phyloP scores from a whole-genome alignment of 371 early-diverging fungal species.

The Apophysomyces sp. region DNA sequence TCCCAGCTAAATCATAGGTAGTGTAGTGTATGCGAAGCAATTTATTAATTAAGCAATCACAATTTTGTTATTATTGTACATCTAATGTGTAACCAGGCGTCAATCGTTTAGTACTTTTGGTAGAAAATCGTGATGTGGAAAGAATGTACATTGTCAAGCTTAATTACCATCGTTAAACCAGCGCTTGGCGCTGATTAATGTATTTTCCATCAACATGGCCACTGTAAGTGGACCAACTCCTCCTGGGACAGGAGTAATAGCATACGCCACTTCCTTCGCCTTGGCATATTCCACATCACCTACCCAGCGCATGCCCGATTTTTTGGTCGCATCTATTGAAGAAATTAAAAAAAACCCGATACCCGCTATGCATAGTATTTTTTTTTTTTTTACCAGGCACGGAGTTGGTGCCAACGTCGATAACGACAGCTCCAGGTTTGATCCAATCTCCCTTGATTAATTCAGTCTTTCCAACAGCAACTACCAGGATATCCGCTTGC shows the following conservation, averaged over 20 bases:
- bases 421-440: conserved; percentile 84
- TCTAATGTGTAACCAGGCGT: too few species aligned
- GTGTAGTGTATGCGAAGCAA: too few species aligned
- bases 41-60: too few species aligned
- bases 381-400: conserved; percentile 58
- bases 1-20: too few species aligned
- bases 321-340: conserved; percentile 68
- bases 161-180: background rate
- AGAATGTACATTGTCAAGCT: too few species aligned
- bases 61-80: too few species aligned
- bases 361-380: background rate
- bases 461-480: conserved; percentile 77
- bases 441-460: conserved; percentile 85
- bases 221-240: conserved; percentile 97
- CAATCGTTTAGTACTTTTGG: too few species aligned
- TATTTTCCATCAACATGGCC: conserved; percentile 89
- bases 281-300: conserved; percentile 85
- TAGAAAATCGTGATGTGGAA: too few species aligned
- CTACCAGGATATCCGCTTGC: conserved; percentile 81
- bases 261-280: conserved; percentile 64
- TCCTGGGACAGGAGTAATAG: conserved; percentile 91
- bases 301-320: conserved; percentile 79
- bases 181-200: conserved; percentile 64
- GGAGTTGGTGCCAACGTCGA: conserved; percentile 91
- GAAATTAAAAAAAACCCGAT: background rate